Percentiles rank a stretch among this genome's conserved stretches.
Conservation (phyloP, 441 rosid species). For the Populus hybrid region DNA sequence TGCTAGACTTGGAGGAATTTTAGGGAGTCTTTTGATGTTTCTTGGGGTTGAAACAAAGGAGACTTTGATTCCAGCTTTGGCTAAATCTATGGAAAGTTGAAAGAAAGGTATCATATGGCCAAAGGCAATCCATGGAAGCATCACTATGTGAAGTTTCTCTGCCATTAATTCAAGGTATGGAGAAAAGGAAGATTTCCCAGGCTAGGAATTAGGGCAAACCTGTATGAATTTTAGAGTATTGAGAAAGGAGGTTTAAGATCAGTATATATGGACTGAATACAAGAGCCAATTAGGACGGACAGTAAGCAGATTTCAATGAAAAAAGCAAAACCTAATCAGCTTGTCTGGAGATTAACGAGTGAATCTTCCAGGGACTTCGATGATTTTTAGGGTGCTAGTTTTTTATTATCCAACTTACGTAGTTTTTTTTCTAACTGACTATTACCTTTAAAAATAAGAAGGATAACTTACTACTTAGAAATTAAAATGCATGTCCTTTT, state of each 20-base stretch:
- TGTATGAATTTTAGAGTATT: background rate
- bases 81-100: slow-evolving; percentile 32
- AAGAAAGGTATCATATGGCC: slow-evolving; percentile 39
- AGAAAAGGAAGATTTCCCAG: background rate
- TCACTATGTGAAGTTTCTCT: slow-evolving; percentile 22
- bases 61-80: slow-evolving; percentile 28
- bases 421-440: too few relatives aligned
- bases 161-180: slow-evolving; percentile 11
- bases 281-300: background rate
- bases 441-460: too few relatives aligned
- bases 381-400: too few relatives aligned
- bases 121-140: slow-evolving; percentile 35
- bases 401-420: too few relatives aligned
- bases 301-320: too few relatives aligned
- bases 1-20: slow-evolving; percentile 12
- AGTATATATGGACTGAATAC: background rate
- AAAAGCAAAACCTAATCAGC: too few relatives aligned
- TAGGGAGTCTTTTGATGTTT: slow-evolving; percentile 34
- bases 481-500: too few relatives aligned
- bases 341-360: too few relatives aligned
- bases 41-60: slow-evolving; percentile 32
- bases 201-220: background rate
- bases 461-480: too few relatives aligned
- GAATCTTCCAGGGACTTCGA: too few relatives aligned
- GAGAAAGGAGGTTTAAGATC: background rate